Percentiles rank a stretch among this genome's conserved stretches.
Conservation (phyloP, 2,329 filamentous ascomycete species). For the Fusarium avenaceum region DNA sequence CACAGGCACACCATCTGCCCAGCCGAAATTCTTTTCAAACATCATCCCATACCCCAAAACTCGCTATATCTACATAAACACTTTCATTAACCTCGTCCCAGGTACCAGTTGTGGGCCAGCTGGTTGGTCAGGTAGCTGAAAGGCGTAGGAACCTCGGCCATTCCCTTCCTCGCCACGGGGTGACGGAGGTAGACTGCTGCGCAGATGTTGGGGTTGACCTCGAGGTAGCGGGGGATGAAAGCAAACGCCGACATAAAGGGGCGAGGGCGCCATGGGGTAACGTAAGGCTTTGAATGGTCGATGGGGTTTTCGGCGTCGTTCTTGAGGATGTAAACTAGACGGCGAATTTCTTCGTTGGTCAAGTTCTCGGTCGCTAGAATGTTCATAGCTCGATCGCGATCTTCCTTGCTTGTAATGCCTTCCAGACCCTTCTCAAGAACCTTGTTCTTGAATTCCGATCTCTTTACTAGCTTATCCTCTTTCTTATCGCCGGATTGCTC, state of each 20-base stretch:
- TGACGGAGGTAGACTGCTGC: conserved; percentile 95
- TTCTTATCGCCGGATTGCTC: conserved; percentile 33
- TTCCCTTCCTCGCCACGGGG: conserved; percentile 86
- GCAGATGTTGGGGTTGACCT: conserved; percentile 98
- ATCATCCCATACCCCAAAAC: conserved; percentile 23
- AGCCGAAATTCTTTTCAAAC: conserved; percentile 37
- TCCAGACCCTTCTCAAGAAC: conserved; percentile 55
- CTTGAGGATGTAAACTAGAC: conserved; percentile 69
- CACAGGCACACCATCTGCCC: conserved; percentile 45
- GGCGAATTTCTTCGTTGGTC: conserved; percentile 64
- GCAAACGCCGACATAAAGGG: conserved; percentile 92
- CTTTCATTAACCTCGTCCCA: conserved; percentile 76
- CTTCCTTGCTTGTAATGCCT: conserved; percentile 52
- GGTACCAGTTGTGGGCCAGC: conserved; percentile 93
- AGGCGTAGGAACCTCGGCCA: conserved; percentile 87
- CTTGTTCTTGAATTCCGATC: conserved; percentile 49
- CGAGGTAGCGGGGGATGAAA: conserved; percentile 93
- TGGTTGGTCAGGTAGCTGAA: conserved; percentile 79
- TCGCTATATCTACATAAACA: conserved; percentile 7
- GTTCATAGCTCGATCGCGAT: conserved; percentile 50
- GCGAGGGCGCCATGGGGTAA: conserved; percentile 89
- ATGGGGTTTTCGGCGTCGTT: conserved; percentile 80
- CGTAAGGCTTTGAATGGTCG: conserved; percentile 84
- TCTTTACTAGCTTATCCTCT: conserved; percentile 40
- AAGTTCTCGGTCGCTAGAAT: conserved; percentile 54